Evolutionary conservation across 768 basidiomycete genomes (phyloP), one percentile per base, ranked within the genome.

Genomic region (Amanita inopinata): DNA sequence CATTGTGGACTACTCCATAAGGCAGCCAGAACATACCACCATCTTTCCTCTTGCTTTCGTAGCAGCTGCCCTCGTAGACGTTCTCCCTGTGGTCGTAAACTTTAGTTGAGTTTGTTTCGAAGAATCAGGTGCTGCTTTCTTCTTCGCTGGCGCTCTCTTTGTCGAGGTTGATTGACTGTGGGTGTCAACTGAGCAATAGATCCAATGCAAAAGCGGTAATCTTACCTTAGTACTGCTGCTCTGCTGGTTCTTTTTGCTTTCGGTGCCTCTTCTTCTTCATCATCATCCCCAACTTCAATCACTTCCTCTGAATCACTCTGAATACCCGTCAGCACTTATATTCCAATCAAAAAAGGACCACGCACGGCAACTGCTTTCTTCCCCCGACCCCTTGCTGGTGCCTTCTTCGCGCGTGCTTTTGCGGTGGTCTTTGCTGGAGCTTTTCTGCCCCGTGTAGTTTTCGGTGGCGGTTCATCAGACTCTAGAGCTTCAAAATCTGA

Each of bases 31-130:
- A 58, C 66, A 42, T 50, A 71, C 73, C 50, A 75, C 71, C 60
- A 83, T 73, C 60, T 64, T 84, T 32, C 73, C 71, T 52, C 68
- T 74, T 7, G 86, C 81, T 51, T 67, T 78, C 12, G 76, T 67
- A 5, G 86, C 85, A 10, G 86, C 85, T 0, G 81, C 71, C 40
- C 85, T 61, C 1, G 78, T 61, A 1, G 65, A 75, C 11, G 78
- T 71, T 24, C 79, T 64, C 5, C 73, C 72, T 15, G 64, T 66
- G 7, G 83, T 78, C 0, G 78, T 73, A 48, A 87, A 87, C 25
- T 61, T 73, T 41, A 87, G 57, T 32, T 76, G 80, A 1, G 69
- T 46, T 56, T 83, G 81, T 43, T 69, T 75, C 5, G 61, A 35
- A 24, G 30, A 67, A 46, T 38, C 73, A 1, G 76, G 65, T 2